Evolutionary conservation across 306 rosid species (phyloP).

Genomic region (Prunus persica): Prunus_persica_NCBIv2 NC_034015.1:10022001-10022500

Average conservation of each 20-base stretch:
- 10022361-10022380: constrained; percentile 5
- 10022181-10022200: not conserved
- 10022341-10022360: not conserved
- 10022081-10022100: not conserved
- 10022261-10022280: constrained; percentile 81
- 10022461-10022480: constrained; percentile 53
- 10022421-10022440: constrained; percentile 64
- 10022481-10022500: constrained; percentile 42
- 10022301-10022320: constrained; percentile 70
- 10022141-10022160: not conserved
- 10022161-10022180: not conserved
- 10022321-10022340: constrained; percentile 14
- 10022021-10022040: not conserved
- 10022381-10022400: constrained; percentile 13
- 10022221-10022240: constrained; percentile 64
- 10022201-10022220: not conserved
- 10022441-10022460: constrained; percentile 85
- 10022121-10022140: not conserved
- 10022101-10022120: not conserved
- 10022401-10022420: constrained; percentile 74
- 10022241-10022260: constrained; percentile 77
- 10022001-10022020: not conserved
- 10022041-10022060: not conserved
- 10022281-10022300: constrained; percentile 80
- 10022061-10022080: not conserved